phyloP scores from a whole-genome alignment of 768 basidiomycete genomes.

The Lactifluus hygrophoroides region DNA sequence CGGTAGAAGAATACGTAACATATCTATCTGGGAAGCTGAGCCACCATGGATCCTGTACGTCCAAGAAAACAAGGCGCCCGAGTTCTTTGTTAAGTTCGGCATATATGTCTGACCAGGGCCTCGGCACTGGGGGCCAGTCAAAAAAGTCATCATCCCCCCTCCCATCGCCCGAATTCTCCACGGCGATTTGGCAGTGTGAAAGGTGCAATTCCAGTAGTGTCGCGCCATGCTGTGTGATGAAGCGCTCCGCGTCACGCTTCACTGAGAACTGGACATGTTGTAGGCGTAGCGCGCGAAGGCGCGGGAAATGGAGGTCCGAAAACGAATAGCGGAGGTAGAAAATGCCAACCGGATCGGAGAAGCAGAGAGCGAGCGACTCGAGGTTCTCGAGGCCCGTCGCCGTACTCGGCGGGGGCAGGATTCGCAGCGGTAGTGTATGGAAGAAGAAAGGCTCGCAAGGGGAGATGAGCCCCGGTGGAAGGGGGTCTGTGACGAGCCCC shows the following conservation, averaged over 20 bases:
- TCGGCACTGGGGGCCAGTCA: conserved; percentile 2
- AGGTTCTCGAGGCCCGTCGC: not conserved
- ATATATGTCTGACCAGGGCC: conserved; percentile 10
- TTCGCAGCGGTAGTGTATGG: not conserved
- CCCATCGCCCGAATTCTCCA: not conserved
- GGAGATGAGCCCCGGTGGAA: not conserved
- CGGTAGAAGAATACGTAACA: not conserved
- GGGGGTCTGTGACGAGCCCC: not conserved
- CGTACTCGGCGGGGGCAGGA: not conserved
- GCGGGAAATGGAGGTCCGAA: conserved; percentile 4
- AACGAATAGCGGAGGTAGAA: conserved; percentile 1
- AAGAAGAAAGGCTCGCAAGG: conserved; percentile 9
- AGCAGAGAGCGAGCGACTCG: conserved; percentile 7
- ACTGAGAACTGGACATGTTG: conserved; percentile 13
- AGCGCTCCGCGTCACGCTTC: conserved; percentile 3
- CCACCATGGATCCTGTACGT: conserved; percentile 13
- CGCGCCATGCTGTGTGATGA: conserved; percentile 2
- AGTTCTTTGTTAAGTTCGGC: not conserved
- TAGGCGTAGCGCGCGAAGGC: conserved; percentile 3
- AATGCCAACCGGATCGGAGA: conserved; percentile 5
- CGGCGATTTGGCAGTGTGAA: conserved; percentile 6
- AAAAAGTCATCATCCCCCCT: not conserved
- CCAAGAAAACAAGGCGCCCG: conserved; percentile 3
- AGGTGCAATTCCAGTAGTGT: conserved; percentile 11
- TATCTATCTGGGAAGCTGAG: conserved; percentile 11